These are phyloP conservation scores for Torrubiella hemipterigena DNA, from an alignment of 2,329 filamentous ascomycete genomes.

Conservation along the genomic window DNA sequence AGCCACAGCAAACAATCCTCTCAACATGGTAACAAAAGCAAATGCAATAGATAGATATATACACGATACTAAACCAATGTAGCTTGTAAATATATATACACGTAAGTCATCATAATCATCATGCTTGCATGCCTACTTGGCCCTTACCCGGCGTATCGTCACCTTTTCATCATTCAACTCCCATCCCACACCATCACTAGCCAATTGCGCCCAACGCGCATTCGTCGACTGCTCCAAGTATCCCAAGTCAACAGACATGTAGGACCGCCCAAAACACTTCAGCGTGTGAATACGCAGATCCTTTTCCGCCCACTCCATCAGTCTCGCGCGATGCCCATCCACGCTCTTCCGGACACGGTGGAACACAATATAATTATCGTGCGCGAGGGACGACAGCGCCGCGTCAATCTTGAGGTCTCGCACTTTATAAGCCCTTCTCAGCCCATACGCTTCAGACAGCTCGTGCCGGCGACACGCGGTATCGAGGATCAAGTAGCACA, in stretches of 20 bases:
- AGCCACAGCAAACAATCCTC: no score
- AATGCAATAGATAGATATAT: no score
- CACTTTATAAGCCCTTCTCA: constrained; percentile 50
- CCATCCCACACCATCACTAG: constrained; percentile 71
- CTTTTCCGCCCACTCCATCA: constrained; percentile 74
- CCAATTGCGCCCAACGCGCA: constrained; percentile 60
- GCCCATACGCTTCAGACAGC: constrained; percentile 58
- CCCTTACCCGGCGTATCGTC: constrained; percentile 54
- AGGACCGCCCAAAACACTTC: constrained; percentile 76
- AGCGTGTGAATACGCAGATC: constrained; percentile 64
- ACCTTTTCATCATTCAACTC: constrained; percentile 61
- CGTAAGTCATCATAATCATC: no score
- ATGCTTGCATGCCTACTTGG: constrained; percentile 6
- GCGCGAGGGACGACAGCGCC: constrained; percentile 57
- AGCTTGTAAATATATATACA: no score
- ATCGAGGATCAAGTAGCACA: constrained; percentile 74
- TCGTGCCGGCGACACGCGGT: constrained; percentile 74
- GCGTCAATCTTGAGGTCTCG: constrained; percentile 56
- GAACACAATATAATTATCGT: constrained; percentile 75
- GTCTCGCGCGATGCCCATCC: constrained; percentile 65
- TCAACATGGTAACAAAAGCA: no score
- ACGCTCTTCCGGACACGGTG: constrained; percentile 58
- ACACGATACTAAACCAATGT: no score
- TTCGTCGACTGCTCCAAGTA: constrained; percentile 61
- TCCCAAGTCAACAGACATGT: constrained; percentile 56